Percentiles rank a stretch among this genome's conserved stretches.
Evolutionary conservation across 2,329 filamentous ascomycete genomes (phyloP).

Genomic region (Pochonia chlamydosporia): DNA sequence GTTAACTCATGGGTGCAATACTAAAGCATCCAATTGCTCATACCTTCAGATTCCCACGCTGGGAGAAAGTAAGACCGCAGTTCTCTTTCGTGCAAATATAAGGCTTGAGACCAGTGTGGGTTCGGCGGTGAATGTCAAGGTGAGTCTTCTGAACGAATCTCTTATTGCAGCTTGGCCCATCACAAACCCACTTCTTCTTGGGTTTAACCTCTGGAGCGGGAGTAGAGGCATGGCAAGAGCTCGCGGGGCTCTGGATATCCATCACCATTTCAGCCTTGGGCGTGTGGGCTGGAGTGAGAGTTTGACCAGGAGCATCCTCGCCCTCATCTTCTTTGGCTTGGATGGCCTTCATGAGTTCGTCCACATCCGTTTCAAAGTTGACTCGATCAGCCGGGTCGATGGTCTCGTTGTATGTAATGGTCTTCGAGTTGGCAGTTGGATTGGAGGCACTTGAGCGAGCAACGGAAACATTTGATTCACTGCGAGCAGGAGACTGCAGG

Average conservation of each 20-base stretch:
- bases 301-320: slow-evolving; percentile 20
- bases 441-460: slow-evolving; percentile 17
- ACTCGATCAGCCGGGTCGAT: slow-evolving; percentile 43
- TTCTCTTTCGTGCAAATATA: slow-evolving; percentile 68
- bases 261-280: slow-evolving; percentile 8
- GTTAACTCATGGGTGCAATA: no score
- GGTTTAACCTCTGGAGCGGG: slow-evolving; percentile 21
- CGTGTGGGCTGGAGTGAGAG: slow-evolving; percentile 16
- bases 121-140: slow-evolving; percentile 79
- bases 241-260: slow-evolving; percentile 20
- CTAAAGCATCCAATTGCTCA: no score
- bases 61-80: slow-evolving; percentile 79
- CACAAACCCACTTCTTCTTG: slow-evolving; percentile 66
- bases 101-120: slow-evolving; percentile 85
- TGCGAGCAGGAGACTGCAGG: slow-evolving; percentile 26
- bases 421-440: slow-evolving; percentile 31
- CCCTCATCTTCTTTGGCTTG: slow-evolving; percentile 56
- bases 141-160: slow-evolving; percentile 90
- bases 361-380: slow-evolving; percentile 75
- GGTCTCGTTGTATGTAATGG: slow-evolving; percentile 39
- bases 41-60: slow-evolving; percentile 88
- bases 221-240: slow-evolving; percentile 21
- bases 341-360: slow-evolving; percentile 83
- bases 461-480: slow-evolving; percentile 25
- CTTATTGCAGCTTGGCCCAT: slow-evolving; percentile 68